Conservation (phyloP, 345 rosid species). For the Barbarea vulgaris region DNA sequence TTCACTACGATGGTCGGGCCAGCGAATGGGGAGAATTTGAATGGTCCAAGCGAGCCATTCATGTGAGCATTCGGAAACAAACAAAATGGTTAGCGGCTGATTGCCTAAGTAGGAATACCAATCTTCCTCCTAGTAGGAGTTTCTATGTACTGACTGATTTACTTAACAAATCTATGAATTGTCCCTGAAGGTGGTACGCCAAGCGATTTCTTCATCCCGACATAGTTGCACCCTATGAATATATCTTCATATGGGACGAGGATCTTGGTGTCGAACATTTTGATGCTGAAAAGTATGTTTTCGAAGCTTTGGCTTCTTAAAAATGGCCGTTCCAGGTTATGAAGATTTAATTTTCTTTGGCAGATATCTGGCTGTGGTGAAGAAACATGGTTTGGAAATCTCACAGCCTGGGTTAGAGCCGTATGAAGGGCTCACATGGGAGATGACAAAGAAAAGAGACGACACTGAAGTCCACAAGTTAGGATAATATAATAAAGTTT, state of each 20-base stretch:
- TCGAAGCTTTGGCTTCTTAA: not conserved
- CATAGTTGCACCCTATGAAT: conserved; percentile 80
- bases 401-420: conserved; percentile 98
- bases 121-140: conserved; percentile 5
- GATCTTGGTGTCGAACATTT: conserved; percentile 94
- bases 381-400: conserved; percentile 83
- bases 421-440: conserved; percentile 79
- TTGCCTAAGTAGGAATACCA: not conserved
- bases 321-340: not conserved
- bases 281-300: conserved; percentile 77
- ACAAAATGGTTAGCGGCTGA: conserved; percentile 74
- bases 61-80: conserved; percentile 80
- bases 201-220: conserved; percentile 98
- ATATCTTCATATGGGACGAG: conserved; percentile 95
- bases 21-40: conserved; percentile 92
- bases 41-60: conserved; percentile 94
- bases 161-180: conserved; percentile 13
- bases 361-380: conserved; percentile 79
- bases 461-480: conserved; percentile 90
- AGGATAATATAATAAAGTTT: conserved; percentile 33
- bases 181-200: conserved; percentile 79
- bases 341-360: conserved; percentile 15
- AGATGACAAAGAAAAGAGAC: conserved; percentile 87
- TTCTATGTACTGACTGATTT: conserved; percentile 21
- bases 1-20: conserved; percentile 87